Evolutionary conservation across 1,284 basidiomycete species (phyloP).

Genomic region (Singerocomus rubriflavus): DNA sequence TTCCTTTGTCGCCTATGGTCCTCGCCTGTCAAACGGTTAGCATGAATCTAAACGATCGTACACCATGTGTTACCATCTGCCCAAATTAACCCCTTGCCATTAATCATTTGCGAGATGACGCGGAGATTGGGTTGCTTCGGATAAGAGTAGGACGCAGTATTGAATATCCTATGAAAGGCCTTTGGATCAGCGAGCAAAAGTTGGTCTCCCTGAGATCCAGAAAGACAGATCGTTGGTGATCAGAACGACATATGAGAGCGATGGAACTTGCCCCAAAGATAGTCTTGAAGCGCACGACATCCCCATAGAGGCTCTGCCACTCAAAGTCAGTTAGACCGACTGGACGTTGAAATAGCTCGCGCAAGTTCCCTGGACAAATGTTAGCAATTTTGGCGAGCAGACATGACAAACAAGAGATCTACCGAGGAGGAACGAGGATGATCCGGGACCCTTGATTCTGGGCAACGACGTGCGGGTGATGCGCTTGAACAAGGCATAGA

Average conservation of each 20-base stretch:
- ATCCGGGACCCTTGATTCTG: constrained; percentile 31
- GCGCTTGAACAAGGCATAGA: constrained; percentile 17
- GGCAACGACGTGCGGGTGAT: constrained; percentile 21
- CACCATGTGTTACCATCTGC: constrained; percentile 36
- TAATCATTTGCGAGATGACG: constrained; percentile 29
- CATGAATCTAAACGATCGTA: background rate
- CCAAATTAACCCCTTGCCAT: constrained; percentile 39
- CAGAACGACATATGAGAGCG: background rate
- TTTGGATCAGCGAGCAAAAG: constrained; percentile 39
- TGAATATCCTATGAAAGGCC: constrained; percentile 41
- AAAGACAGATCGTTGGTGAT: background rate
- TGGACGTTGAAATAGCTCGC: constrained; percentile 24
- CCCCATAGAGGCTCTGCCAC: constrained; percentile 32
- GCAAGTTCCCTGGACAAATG: constrained; percentile 21
- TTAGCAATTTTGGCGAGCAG: background rate
- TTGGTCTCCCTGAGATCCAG: constrained; percentile 20
- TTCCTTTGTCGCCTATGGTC: constrained; percentile 44
- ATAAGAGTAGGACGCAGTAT: constrained; percentile 39
- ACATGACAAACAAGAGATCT: background rate
- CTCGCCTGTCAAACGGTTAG: constrained; percentile 33
- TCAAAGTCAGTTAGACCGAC: constrained; percentile 28
- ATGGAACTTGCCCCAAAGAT: constrained; percentile 22
- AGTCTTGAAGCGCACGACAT: constrained; percentile 28
- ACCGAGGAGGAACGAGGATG: constrained; percentile 35
- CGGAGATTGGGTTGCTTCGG: constrained; percentile 36